phyloP scores from a whole-genome alignment of 2,329 filamentous ascomycete genomes.

The Microsporum audouinii region DNA sequence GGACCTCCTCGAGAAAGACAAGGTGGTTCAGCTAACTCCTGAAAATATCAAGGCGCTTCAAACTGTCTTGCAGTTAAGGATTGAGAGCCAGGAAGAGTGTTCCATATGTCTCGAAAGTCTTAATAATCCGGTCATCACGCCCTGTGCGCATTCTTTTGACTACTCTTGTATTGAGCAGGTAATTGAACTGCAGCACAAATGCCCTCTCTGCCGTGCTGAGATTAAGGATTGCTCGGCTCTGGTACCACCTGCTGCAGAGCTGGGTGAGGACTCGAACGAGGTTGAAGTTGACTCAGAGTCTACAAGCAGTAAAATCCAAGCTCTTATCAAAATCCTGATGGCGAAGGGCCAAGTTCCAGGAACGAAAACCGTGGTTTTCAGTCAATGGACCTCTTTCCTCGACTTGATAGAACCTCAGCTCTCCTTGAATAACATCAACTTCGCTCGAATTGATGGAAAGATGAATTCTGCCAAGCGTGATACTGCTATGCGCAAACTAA shows the following conservation, averaged over 20 bases:
- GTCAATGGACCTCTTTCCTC: slow-evolving; percentile 68
- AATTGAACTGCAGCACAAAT: slow-evolving; percentile 64
- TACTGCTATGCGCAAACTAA: slow-evolving; percentile 54
- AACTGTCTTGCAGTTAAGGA: slow-evolving; percentile 60
- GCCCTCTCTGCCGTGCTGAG: slow-evolving; percentile 68
- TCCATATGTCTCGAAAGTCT: slow-evolving; percentile 67
- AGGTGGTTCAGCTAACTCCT: slow-evolving; percentile 56
- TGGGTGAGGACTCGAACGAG: slow-evolving; percentile 39
- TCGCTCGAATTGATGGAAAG: slow-evolving; percentile 65
- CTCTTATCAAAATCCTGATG: slow-evolving; percentile 61
- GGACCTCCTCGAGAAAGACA: slow-evolving; percentile 54
- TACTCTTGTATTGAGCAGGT: slow-evolving; percentile 60
- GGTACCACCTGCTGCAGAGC: slow-evolving; percentile 53
- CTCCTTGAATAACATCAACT: slow-evolving; percentile 47
- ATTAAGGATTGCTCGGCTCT: slow-evolving; percentile 51
- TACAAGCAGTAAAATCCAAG: slow-evolving; percentile 72
- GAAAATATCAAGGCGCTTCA: slow-evolving; percentile 64
- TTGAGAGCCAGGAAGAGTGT: slow-evolving; percentile 74
- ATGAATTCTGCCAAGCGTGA: slow-evolving; percentile 66
- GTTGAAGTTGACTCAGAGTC: slow-evolving; percentile 49
- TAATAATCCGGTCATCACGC: slow-evolving; percentile 65
- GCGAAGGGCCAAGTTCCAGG: slow-evolving; percentile 53
- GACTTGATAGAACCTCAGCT: slow-evolving; percentile 64
- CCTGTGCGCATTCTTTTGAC: slow-evolving; percentile 74
- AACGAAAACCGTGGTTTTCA: slow-evolving; percentile 73